phyloP scores from a whole-genome alignment of 176 grass and related monocot species.

The Ananas comosus region DNA sequence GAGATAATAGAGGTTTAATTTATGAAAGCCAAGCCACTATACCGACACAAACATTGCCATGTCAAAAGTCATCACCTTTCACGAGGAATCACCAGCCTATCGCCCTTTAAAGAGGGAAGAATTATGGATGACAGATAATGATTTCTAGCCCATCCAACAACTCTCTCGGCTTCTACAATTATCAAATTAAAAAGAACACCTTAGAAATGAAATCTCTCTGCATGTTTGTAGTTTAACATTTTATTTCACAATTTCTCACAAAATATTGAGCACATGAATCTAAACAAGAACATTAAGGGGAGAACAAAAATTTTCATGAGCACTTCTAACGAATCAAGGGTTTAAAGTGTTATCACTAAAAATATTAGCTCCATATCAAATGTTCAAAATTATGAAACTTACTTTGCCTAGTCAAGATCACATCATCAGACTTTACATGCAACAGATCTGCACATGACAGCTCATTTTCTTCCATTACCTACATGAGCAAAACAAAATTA shows the following conservation, averaged over 20 bases:
- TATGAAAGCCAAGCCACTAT: slow-evolving; percentile 14
- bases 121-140: slow-evolving; percentile 68
- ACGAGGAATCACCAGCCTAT: slow-evolving; percentile 64
- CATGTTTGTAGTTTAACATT: background rate
- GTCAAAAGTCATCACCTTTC: slow-evolving; percentile 53
- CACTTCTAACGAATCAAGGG: background rate
- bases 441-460: slow-evolving; percentile 72
- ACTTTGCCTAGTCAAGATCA: slow-evolving; percentile 85
- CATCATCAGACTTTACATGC: slow-evolving; percentile 76
- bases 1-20: background rate
- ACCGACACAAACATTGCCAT: slow-evolving; percentile 15
- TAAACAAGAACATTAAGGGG: no score
- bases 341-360: background rate
- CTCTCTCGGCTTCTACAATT: slow-evolving; percentile 69
- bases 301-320: slow-evolving; percentile 2
- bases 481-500: background rate
- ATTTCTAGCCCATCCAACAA: slow-evolving; percentile 79
- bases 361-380: background rate
- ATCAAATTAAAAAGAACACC: slow-evolving; percentile 10
- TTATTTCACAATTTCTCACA: background rate
- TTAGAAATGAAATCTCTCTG: background rate
- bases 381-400: slow-evolving; percentile 27
- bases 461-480: slow-evolving; percentile 78
- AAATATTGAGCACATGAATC: slow-evolving; percentile 3
- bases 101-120: slow-evolving; percentile 48